Evolutionary conservation across 75 land plant species (phyloP).

Genomic region (Larix kaempferi): DNA sequence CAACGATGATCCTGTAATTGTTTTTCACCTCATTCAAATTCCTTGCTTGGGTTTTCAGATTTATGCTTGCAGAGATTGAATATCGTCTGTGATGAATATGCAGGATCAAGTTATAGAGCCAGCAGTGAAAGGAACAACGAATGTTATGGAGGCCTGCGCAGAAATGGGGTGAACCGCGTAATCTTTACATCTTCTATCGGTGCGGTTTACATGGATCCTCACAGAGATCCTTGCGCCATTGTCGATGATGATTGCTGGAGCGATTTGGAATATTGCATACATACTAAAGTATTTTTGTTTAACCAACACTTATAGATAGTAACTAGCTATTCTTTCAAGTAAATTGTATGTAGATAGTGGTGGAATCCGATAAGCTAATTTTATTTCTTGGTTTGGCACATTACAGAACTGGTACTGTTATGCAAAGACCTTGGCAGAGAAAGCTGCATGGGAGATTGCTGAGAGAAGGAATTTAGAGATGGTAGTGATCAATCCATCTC

Average conservation of each 20-base stretch:
- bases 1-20: too few species aligned
- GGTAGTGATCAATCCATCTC: conserved; percentile 37
- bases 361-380: too few species aligned
- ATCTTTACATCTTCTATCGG: conserved; percentile 51
- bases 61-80: too few species aligned
- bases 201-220: conserved; percentile 39
- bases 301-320: too few species aligned
- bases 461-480: conserved; percentile 29
- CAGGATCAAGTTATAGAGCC: conserved; percentile 24
- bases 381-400: too few species aligned
- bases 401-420: conserved; percentile 1
- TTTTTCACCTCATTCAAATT: too few species aligned
- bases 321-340: too few species aligned
- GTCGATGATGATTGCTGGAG: conserved; percentile 54
- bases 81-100: not conserved
- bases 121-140: conserved; percentile 41
- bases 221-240: conserved; percentile 7
- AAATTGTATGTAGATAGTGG: too few species aligned
- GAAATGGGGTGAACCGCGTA: conserved; percentile 31
- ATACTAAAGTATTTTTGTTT: conserved; percentile 25
- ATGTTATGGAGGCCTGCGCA: conserved; percentile 31
- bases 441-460: conserved; percentile 37
- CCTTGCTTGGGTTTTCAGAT: too few species aligned
- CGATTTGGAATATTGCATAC: conserved; percentile 37
- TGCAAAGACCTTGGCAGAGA: conserved; percentile 27